phyloP scores from a whole-genome alignment of 176 grass and related monocot genomes.

The Thinopyrum elongatum region DNA sequence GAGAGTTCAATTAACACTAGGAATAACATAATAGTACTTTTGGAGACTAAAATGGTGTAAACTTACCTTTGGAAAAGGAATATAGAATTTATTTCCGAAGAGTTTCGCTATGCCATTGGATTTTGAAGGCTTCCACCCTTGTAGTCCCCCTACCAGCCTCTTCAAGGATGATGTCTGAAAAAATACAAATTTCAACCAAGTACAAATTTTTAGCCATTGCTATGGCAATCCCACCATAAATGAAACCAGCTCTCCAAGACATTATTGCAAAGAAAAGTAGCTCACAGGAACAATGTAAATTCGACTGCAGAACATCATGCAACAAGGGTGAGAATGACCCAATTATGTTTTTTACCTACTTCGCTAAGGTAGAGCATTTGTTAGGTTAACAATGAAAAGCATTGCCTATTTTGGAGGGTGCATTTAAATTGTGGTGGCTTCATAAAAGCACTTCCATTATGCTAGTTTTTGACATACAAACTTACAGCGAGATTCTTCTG shows the following conservation, averaged over 20 bases:
- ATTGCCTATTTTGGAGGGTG: background rate
- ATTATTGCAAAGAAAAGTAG: background rate
- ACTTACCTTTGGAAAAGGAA: constrained; percentile 76
- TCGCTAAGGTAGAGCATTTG: constrained; percentile 16
- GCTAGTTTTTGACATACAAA: background rate
- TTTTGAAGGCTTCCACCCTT: constrained; percentile 49
- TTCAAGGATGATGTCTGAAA: constrained; percentile 60
- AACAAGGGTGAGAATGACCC: background rate
- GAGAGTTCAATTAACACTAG: background rate
- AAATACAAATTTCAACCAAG: constrained; percentile 26
- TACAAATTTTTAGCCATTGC: background rate
- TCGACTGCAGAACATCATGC: background rate
- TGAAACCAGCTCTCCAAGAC: background rate
- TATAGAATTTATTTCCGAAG: constrained; percentile 65
- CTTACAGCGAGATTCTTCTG: background rate
- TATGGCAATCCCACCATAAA: background rate
- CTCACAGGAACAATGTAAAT: background rate
- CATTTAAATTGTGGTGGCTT: background rate
- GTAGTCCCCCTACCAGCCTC: constrained; percentile 45
- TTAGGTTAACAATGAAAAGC: background rate
- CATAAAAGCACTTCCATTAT: background rate
- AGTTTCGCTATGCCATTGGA: constrained; percentile 60
- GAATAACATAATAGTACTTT: constrained; percentile 1
- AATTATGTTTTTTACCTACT: background rate
- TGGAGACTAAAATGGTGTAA: background rate